These are phyloP conservation scores for Trametes elegans DNA, from an alignment of 768 basidiomycete genomes.

Conservation along the genomic window DNA sequence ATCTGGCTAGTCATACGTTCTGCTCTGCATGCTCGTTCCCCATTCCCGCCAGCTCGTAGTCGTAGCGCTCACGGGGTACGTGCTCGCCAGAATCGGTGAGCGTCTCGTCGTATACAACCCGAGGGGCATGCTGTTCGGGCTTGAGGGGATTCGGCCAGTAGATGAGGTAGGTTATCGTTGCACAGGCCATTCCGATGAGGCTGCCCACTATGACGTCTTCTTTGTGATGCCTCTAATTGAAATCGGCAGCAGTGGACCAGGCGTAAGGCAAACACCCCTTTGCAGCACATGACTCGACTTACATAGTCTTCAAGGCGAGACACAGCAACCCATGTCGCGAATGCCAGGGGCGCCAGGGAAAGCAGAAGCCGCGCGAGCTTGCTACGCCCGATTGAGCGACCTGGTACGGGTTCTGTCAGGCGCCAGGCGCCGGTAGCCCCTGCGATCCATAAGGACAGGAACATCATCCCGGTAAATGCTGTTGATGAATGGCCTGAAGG, in stretches of 20 bases:
- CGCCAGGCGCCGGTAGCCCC: slow-evolving; percentile 64
- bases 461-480: slow-evolving; percentile 64
- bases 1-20: slow-evolving; percentile 21
- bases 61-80: slow-evolving; percentile 21
- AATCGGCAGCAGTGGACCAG: background rate
- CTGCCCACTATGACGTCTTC: slow-evolving; percentile 68
- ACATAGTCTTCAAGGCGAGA: slow-evolving; percentile 67
- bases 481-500: slow-evolving; percentile 71
- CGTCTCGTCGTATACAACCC: slow-evolving; percentile 39
- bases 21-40: slow-evolving; percentile 21
- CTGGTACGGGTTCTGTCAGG: slow-evolving; percentile 38
- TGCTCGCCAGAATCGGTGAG: slow-evolving; percentile 24
- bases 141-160: slow-evolving; percentile 68
- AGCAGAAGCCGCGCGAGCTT: slow-evolving; percentile 45
- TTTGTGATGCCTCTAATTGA: slow-evolving; percentile 62
- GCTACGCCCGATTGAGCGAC: slow-evolving; percentile 42
- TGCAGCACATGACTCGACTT: slow-evolving; percentile 31
- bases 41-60: slow-evolving; percentile 45
- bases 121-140: slow-evolving; percentile 34
- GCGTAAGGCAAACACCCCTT: background rate
- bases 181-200: slow-evolving; percentile 51
- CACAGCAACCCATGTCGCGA: slow-evolving; percentile 60
- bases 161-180: slow-evolving; percentile 50
- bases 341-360: slow-evolving; percentile 52
- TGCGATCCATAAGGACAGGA: slow-evolving; percentile 59